Evolutionary conservation across 2,329 filamentous ascomycete species (phyloP), one percentile per base, ranked within the genome.

Genomic region (Stylonectria norvegica): DNA sequence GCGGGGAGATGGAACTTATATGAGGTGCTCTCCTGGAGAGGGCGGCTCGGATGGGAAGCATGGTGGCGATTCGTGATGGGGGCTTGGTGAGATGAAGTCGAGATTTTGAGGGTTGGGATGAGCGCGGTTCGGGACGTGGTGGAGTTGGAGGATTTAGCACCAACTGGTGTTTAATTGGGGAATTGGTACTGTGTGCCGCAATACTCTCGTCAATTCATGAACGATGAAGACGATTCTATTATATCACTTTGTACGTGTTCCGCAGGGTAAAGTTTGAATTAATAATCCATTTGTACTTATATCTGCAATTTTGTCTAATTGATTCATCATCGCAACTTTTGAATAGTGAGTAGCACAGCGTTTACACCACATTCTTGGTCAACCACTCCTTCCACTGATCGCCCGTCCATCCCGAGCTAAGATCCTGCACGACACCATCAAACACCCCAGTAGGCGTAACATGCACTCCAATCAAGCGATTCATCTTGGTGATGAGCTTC

Each of bases 401-500:
- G 53, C 73, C 73, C 1, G 77, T 83, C 79, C 89, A 96, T 17
- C 82, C 77, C 42, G 85, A 91, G 48, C 82, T 85, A 50, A 95
- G 86, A 36, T 85, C 80, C 58, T 86, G 86, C 35, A 94, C 83
- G 17, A 94, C 78, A 0, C 90, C 89, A 65, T 97, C 82, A 63
- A 94, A 90, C 35, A 95, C 73, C 15, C 91, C 89, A 0, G 90
- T 96, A 2, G 91, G 91, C 29, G 88, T 91, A 28, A 96, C 88
- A 69, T 97, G 91, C 30, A 95, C 80, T 10, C 90, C 86, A 7
- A 86, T 77, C 52, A 93, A 67, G 30, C 91, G 73, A 56, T 87
- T 78, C 63, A 83, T 83, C 76, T 90, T 94, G 47, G 91, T 80
- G 56, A 91, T 70, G 34, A 87, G 66, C 73, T 95, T 96, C 40